Base-by-base conservation (phyloP, 441 rosid genomes). In the Adansonia grandidieri region DNA sequence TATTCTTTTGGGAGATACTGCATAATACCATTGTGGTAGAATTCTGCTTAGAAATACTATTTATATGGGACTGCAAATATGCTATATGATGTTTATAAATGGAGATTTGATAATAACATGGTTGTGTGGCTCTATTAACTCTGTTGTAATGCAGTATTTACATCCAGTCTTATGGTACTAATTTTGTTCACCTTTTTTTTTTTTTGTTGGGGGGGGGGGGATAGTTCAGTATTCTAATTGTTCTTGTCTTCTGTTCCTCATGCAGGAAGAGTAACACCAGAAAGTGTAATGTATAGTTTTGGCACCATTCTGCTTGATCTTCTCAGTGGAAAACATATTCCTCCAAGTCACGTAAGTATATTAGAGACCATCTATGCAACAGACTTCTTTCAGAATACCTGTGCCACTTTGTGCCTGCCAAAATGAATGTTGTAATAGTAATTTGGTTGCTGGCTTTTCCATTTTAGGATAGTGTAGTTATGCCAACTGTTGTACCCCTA, bases 261-360 rank as follows among this genome's bases (percentile, higher is more conserved):
- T 68, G 73, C 73, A 95, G 98, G 98, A 53, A 92, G 97, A 22
- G 93, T 95, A 72, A 95, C 92, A 1, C 91, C 98, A 74, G 98
- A 95, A 81, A 95, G 98, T 82, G 98, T 93, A 72, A 90, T 92
- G 82, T 95, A 91, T 83, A 95, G 97, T 84, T 95, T 93, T 77
- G 98, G 99, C 71, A 95, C 97, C 67, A 92, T 95, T 82, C 84
- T 95, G 79, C 94, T 95, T 66, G 99, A 95, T 77, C 99, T 93
- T 87, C 97, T 95, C 72, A 95, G 98, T 80, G 98, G 98, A 68
- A 95, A 95, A 85, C 97, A 95, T 80, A 95, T 95, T 62, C 98
- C 98, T 66, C 97, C 97, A 9, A 90, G 94, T 83, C 97, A 91
- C 78, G 99, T 95, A 86, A 92, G 98, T 81, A 37, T 65, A 56